Percentiles rank a stretch among this genome's conserved stretches.
Evolutionary conservation across 2,329 filamentous ascomycete species (phyloP).

Genomic region (Nectriaceae sp.): DNA sequence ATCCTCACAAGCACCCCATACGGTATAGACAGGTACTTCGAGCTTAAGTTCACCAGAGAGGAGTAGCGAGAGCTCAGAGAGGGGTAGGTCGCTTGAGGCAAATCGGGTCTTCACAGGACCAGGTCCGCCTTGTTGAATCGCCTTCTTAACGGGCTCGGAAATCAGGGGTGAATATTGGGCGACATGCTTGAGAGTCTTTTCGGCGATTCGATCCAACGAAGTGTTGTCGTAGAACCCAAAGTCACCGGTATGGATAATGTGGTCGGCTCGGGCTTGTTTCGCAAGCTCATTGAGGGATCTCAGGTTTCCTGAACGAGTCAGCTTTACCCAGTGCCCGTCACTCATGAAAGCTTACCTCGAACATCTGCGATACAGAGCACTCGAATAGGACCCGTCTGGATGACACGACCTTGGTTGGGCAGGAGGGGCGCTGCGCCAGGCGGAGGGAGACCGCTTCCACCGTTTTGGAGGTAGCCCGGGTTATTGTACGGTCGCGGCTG

Average conservation of each 20-base stretch:
- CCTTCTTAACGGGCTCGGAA: slow-evolving; percentile 72
- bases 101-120: slow-evolving; percentile 87
- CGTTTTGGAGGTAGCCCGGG: slow-evolving; percentile 64
- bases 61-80: slow-evolving; percentile 90
- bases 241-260: slow-evolving; percentile 98
- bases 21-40: slow-evolving; percentile 95
- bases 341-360: slow-evolving; percentile 53
- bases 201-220: slow-evolving; percentile 93
- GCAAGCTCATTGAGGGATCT: slow-evolving; percentile 95
- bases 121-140: slow-evolving; percentile 64
- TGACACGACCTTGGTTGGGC: slow-evolving; percentile 67
- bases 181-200: slow-evolving; percentile 98
- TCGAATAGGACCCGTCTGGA: slow-evolving; percentile 66
- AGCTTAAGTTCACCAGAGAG: slow-evolving; percentile 87
- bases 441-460: slow-evolving; percentile 53
- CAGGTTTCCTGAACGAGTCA: slow-evolving; percentile 73
- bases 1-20: slow-evolving; percentile 99
- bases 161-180: slow-evolving; percentile 97
- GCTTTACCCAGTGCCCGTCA: slow-evolving; percentile 16
- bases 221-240: slow-evolving; percentile 99
- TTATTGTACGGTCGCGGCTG: slow-evolving; percentile 51
- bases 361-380: slow-evolving; percentile 73
- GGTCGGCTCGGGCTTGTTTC: slow-evolving; percentile 89
- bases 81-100: slow-evolving; percentile 75
- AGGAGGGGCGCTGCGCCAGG: slow-evolving; percentile 65